Base-by-base conservation (phyloP, 768 basidiomycete species). In the Tricholoma saponaceum region DNA sequence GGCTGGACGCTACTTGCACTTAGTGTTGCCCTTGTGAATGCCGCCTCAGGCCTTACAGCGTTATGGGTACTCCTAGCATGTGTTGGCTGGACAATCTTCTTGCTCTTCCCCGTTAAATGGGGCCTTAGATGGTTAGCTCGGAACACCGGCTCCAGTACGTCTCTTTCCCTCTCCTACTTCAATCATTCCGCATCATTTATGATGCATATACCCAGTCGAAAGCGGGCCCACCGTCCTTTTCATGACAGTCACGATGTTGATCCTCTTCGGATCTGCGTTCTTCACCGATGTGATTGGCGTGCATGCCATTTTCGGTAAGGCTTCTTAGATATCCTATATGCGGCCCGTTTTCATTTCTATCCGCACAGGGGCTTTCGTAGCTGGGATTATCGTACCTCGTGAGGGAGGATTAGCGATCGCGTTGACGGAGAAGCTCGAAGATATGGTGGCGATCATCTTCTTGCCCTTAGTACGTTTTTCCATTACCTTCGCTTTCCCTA, bases 371-470 rank as follows among this genome's bases (percentile, higher is more conserved):
- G 92, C 91, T 0, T 96, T 97, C 76, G 67, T 96, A 10, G 83
- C 84, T 1, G 95, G 89, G 1, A 68, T 90, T 46, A 82, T 89
- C 55, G 87, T 98, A 7, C 96, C 97, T 2, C 84, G 93, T 26
- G 89, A 95, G 64, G 91, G 92, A 2, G 89, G 89, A 2, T 84
- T 99, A 33, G 84, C 89, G 0, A 91, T 95, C 52, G 79, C 86
- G 0, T 74, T 98, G n/a, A 94, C 92, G 0, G 92, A 96, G 64
- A 98, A 96, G 67, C 75, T 98, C n/a, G 97, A 99, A 73, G 96
- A 98, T 72, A 86, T 96, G 82, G 90, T 95, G 2, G 74, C 90
- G 0, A 87, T 95, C 58, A 85, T 95, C 44, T 95, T 97, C 73
- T 74, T 97, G 12, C 95, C 95, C 3, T 75, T 96, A 52, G 90